Evolutionary conservation across 2,329 filamentous ascomycete genomes (phyloP), one percentile per base, ranked within the genome.

Genomic region (Epichloe brachyelytri): DNA sequence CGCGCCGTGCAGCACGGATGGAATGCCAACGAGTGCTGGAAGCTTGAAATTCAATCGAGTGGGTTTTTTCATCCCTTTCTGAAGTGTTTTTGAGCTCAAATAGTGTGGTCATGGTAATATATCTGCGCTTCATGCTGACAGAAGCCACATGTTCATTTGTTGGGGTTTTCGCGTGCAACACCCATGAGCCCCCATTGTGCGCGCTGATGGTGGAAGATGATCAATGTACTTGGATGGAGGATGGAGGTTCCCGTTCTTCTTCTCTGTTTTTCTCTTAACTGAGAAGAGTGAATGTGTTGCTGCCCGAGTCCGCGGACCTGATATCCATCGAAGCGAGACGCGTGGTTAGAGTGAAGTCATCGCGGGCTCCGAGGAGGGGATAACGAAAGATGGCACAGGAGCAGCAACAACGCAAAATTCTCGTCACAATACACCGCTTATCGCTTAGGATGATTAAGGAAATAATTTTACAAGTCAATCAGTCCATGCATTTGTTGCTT

Each of bases 261-360:
- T 10, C 3, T 30, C 30, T 30, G 10, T 11, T 30, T 10, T 11
- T 11, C 3, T 11, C 8, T 30, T 1, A 30, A 30, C 30, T 30
- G 0, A 30, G 10, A 30, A 30, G 30, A 11, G 30, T 30, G 4
- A 11, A 30, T 11, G 30, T 41, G 11, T 22, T 14, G 22, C n/a
- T 8, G 15, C 17, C 17, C 19, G 17, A 22, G 34, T 14, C 7
- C 10, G 20, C 34, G 22, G 17, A 14, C 12, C 3, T 12, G 10
- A n/a, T n/a, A 4, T 34, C 12, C 19, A 15, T 26, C 17, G 14
- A 43, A 11, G 17, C 39, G 3, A 22, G 39, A 11, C 20, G n/a
- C 4, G 15, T 26, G 22, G 41, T 37, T 17, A 7, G 30, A 40
- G 36, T 43, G 46, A 52, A 45, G 51, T 36, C 51, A 52, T 52